Base-by-base conservation (phyloP, 2,329 filamentous ascomycete genomes). In the Cyphellophora attinorum region DNA sequence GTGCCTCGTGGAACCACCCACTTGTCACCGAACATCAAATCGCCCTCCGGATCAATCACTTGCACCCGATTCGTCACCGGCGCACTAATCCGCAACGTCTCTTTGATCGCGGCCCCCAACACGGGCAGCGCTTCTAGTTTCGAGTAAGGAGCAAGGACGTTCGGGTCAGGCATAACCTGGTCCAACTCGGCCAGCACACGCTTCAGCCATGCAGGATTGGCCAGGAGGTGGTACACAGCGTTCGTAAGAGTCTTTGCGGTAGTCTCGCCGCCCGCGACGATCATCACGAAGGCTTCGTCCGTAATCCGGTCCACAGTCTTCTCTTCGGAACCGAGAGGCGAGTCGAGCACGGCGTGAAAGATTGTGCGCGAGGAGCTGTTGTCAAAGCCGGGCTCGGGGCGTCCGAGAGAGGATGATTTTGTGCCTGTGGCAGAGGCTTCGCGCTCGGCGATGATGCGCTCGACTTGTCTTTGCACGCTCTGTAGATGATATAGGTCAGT, bases 261-360 rank as follows among this genome's bases (percentile, higher is more conserved):
- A 1, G 49, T 58, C 12, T 49, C 50, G 1, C 50, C 52, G 1
- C 57, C 57, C 6, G 50, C 55, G 19, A 49, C 49, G 4, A 57
- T 40, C 6, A 58, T 32, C 2, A 47, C 38, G 15, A 49, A 48
- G 5, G 44, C 53, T 37, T 58, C 55, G n/a, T 54, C 46, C 2
- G 42, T 37, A 11, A 58, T 40, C 15, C 55, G 47, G 3, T 36
- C 39, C 13, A 46, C 39, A 1, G 47, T 41, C 34, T 56, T 56
- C 32, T 57, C 53, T 11, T 35, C 28, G 5, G 44, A 39, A 5
- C 52, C 51, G 5, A 33, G 34, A 15, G 47, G 38, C 17, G 44
- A 44, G 15, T 47, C 28, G 1, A 52, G 38, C 4, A 56, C 29
- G 6, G 25, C 35, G 5, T 45, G 40, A 30, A 45, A 40, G 29